Conservation (phyloP, 225 moss, liverwort and hornwort genomes). For the Bryum argenteum region DNA sequence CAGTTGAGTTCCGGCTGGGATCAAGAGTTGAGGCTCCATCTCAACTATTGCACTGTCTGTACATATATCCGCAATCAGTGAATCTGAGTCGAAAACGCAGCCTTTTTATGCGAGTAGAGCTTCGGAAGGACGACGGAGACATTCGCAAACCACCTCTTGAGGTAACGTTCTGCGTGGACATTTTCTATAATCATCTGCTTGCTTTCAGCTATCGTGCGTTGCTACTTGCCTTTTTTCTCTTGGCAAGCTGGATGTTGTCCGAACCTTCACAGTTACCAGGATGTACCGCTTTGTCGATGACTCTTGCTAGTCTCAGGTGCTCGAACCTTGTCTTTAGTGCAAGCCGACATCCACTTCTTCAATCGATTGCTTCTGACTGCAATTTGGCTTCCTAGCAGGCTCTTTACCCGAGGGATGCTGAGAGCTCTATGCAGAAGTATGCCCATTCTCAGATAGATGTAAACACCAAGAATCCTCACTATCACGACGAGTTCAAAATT, state of each 20-base stretch:
- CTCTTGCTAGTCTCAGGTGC: slow-evolving; percentile 15
- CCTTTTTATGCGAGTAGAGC: slow-evolving; percentile 86
- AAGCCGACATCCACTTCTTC: slow-evolving; percentile 3
- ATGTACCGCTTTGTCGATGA: slow-evolving; percentile 6
- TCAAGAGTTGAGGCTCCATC: slow-evolving; percentile 73
- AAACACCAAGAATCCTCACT: slow-evolving; percentile 78
- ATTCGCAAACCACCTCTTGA: slow-evolving; percentile 79
- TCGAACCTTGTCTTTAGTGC: neutral
- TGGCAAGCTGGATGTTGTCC: neutral
- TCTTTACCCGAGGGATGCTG: slow-evolving; percentile 77
- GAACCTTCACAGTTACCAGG: neutral
- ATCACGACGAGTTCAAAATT: slow-evolving; percentile 94
- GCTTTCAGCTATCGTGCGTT: slow-evolving; percentile 1
- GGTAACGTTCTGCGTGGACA: slow-evolving; percentile 43
- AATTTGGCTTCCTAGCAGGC: slow-evolving; percentile 54
- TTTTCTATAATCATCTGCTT: slow-evolving; percentile 7
- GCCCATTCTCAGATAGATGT: slow-evolving; percentile 92
- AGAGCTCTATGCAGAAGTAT: slow-evolving; percentile 80
- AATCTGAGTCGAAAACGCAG: slow-evolving; percentile 85
- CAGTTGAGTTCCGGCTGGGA: slow-evolving; percentile 80
- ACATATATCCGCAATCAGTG: slow-evolving; percentile 87
- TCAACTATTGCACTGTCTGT: slow-evolving; percentile 86
- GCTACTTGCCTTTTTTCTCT: slow-evolving; percentile 10
- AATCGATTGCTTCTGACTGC: slow-evolving; percentile 18
- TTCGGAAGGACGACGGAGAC: slow-evolving; percentile 88